Evolutionary conservation across 2,329 filamentous ascomycete species (phyloP), one percentile per base, ranked within the genome.

Genomic region (Ceratocystis papillata): DNA sequence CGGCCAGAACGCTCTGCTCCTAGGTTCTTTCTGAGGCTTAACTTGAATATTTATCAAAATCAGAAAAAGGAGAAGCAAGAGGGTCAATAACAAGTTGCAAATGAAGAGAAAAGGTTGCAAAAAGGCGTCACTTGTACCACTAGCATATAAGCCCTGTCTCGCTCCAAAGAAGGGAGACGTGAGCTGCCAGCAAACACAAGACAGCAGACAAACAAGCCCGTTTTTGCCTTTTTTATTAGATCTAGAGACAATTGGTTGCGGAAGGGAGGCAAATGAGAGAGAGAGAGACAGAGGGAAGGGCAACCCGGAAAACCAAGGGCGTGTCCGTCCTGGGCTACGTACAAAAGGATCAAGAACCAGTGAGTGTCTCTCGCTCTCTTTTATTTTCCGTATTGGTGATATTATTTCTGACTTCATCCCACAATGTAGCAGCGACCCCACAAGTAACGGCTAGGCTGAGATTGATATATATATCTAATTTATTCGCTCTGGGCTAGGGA

Each of bases 191-290:
- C 37, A 41, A 28, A 57, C 53, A 57, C 25, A 57, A 28, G 28
- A 5, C 25, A n/a, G 6, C 22, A 57, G 20, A 17, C 25, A 33
- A 28, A 55, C 22, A 57, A 25, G 48, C n/a, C n/a, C n/a, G 48
- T 12, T 25, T 20, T 20, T 53, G 48, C 37, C n/a, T 53, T 57
- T 57, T 57, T 57, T 25, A 57, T 57, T 20, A 57, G 53, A 28
- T 28, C 53, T n/a, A 57, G 53, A 57, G 25, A 57, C 53, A 57
- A 30, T 12, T 12, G 48, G 25, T 17, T 5, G 22, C 53, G 30
- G 28, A 7, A 57, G 53, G 53, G 53, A 33, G 53, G 5, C 48
- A 53, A 53, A 30, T 17, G 28, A 5, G 12, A 7, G 30, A 28
- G 22, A 22, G 20, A 22, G 20, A 22, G 22, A 22, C 20, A 57